These are phyloP conservation scores for Aspergillus sp. DNA, from an alignment of 2,329 filamentous ascomycete species.

Conservation along the genomic window DNA sequence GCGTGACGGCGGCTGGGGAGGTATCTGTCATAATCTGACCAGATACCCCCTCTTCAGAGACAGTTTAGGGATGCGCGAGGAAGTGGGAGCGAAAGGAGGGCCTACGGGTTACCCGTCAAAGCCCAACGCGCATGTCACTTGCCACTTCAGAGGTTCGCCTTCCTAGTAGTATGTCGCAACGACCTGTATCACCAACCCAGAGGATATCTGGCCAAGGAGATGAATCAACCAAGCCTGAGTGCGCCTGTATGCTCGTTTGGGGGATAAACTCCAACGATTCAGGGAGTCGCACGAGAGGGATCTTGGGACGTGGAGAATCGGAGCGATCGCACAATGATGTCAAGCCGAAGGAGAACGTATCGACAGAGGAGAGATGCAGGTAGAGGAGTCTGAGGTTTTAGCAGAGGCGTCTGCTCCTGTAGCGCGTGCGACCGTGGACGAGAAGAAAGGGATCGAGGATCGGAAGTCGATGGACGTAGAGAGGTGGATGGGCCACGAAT, in stretches of 20 bases:
- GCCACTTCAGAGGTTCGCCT: conserved; percentile 5
- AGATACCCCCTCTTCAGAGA: conserved; percentile 43
- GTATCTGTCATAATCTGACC: conserved; percentile 57
- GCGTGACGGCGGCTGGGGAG: conserved; percentile 50
- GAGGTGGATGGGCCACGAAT: conserved; percentile 20
- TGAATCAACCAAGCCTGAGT: neutral
- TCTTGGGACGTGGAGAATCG: neutral
- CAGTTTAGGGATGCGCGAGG: conserved; percentile 25
- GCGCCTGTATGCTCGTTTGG: too few relatives aligned
- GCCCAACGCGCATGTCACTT: conserved; percentile 24
- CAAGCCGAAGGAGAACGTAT: neutral
- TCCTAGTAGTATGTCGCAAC: neutral
- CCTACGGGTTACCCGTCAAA: conserved; percentile 16
- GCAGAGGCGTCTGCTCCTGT: conserved; percentile 15
- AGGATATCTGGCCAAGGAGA: neutral
- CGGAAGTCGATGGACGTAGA: conserved; percentile 18
- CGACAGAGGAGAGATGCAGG: too few relatives aligned
- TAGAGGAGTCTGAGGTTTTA: conserved; percentile 5
- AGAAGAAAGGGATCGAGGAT: conserved; percentile 20
- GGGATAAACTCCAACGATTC: too few relatives aligned
- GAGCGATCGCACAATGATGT: neutral
- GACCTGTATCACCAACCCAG: neutral
- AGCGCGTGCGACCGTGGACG: conserved; percentile 25
- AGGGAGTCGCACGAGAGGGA: neutral
- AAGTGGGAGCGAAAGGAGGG: conserved; percentile 16